A percentile compares a stretch with the other conserved stretches of the same genome.
These are phyloP conservation scores for Piedraia hortae DNA, from an alignment of 2,329 filamentous ascomycete species.

Conservation along the genomic window DNA sequence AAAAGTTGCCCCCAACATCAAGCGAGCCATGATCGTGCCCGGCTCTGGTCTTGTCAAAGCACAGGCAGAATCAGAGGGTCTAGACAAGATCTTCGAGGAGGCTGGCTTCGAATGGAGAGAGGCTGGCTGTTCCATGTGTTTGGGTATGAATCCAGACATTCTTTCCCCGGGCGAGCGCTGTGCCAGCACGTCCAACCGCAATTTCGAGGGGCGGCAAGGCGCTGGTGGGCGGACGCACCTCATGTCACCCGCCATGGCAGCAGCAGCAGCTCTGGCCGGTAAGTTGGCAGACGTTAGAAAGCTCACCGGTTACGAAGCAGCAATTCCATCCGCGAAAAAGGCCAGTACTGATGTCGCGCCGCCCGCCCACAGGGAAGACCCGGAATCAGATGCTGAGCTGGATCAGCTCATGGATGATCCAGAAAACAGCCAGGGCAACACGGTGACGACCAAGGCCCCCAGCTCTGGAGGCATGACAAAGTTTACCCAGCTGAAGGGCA, in stretches of 20 bases:
- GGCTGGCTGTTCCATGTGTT: constrained; percentile 94
- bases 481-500: constrained; percentile 60
- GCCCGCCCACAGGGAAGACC: constrained; percentile 27
- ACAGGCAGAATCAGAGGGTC: constrained; percentile 69
- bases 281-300: constrained; percentile 82
- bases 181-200: constrained; percentile 85
- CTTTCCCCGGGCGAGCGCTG: constrained; percentile 77
- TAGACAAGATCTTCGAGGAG: constrained; percentile 74
- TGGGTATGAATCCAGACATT: constrained; percentile 98
- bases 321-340: constrained; percentile 14
- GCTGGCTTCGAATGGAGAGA: constrained; percentile 96
- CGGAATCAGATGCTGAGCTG: constrained; percentile 32
- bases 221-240: constrained; percentile 75
- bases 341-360: constrained; percentile 32
- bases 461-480: constrained; percentile 42
- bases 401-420: constrained; percentile 36
- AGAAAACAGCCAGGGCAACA: constrained; percentile 41
- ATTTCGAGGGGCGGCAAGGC: constrained; percentile 91
- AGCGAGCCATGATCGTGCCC: constrained; percentile 85
- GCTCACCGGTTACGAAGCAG: constrained; percentile 28
- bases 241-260: constrained; percentile 93
- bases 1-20: constrained; percentile 68
- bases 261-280: constrained; percentile 65
- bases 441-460: constrained; percentile 21
- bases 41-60: constrained; percentile 85